A percentile compares a stretch with the other conserved stretches of the same genome.
These are phyloP conservation scores for Erythrophleum fordii DNA, from an alignment of 306 rosid species.

Conservation along the genomic window DNA sequence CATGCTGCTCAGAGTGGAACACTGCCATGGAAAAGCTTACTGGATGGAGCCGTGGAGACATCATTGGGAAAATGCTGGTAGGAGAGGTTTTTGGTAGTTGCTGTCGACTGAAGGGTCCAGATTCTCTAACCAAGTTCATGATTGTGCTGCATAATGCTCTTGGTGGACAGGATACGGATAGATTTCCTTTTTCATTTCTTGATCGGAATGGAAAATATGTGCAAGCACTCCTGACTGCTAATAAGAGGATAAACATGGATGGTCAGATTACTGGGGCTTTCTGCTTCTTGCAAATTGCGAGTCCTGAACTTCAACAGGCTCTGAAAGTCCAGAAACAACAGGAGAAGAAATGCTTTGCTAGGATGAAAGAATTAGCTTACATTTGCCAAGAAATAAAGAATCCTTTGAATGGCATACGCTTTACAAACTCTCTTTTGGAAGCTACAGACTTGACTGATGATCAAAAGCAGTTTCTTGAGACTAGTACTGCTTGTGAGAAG, in stretches of 20 bases:
- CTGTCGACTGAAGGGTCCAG: slow-evolving; percentile 88
- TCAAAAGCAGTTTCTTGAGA: slow-evolving; percentile 93
- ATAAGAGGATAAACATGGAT: slow-evolving; percentile 81
- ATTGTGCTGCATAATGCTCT: slow-evolving; percentile 92
- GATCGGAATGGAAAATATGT: slow-evolving; percentile 74
- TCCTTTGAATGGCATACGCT: slow-evolving; percentile 91
- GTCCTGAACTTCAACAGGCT: slow-evolving; percentile 87
- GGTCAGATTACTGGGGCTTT: slow-evolving; percentile 90
- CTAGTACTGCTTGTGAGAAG: slow-evolving; percentile 91
- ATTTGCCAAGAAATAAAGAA: slow-evolving; percentile 91
- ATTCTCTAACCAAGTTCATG: slow-evolving; percentile 90
- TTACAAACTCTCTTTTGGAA: slow-evolving; percentile 91
- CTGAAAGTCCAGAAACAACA: slow-evolving; percentile 80
- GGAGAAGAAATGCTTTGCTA: slow-evolving; percentile 73
- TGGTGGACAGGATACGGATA: slow-evolving; percentile 82
- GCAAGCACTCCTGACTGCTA: slow-evolving; percentile 90
- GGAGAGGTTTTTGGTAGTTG: slow-evolving; percentile 96
- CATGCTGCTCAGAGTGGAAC: slow-evolving; percentile 98
- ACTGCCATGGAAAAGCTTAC: slow-evolving; percentile 96
- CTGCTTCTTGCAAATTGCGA: slow-evolving; percentile 93
- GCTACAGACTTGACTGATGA: slow-evolving; percentile 88
- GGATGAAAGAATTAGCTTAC: slow-evolving; percentile 94
- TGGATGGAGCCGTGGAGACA: slow-evolving; percentile 78
- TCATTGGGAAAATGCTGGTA: slow-evolving; percentile 86
- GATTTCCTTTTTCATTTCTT: slow-evolving; percentile 79